Conservation (phyloP, 2,329 filamentous ascomycete genomes). For the Beauveria varroae region DNA sequence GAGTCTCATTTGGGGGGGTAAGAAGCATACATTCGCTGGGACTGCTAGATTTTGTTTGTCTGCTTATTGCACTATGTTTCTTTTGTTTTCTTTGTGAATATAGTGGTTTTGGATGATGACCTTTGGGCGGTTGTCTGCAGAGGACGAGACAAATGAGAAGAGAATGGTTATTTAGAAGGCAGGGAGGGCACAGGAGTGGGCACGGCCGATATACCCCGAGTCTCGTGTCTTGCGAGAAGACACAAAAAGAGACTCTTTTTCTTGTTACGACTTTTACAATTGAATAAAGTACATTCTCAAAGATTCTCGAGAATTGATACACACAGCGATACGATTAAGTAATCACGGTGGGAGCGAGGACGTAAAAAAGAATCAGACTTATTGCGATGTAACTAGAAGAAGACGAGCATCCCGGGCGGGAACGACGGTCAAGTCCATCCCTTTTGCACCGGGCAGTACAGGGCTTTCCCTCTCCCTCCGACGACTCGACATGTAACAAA, state of each 20-base stretch:
- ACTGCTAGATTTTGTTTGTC: background rate
- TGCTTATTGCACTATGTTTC: background rate
- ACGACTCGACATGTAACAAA: constrained; percentile 9
- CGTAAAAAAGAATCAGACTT: too few relatives aligned
- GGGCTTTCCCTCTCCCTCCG: constrained; percentile 85
- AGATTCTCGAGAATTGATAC: constrained; percentile 11
- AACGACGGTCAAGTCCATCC: constrained; percentile 83
- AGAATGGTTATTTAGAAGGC: too few relatives aligned
- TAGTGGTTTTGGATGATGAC: background rate
- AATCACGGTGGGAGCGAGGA: too few relatives aligned
- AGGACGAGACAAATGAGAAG: too few relatives aligned
- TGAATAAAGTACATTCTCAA: background rate
- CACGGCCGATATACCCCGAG: background rate
- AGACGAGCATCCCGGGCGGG: constrained; percentile 38
- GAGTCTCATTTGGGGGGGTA: too few relatives aligned
- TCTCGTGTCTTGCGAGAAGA: background rate
- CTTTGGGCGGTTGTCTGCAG: background rate
- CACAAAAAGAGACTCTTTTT: background rate
- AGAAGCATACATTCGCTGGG: background rate
- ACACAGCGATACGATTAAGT: background rate
- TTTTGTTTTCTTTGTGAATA: background rate
- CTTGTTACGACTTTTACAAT: background rate
- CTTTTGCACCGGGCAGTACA: constrained; percentile 64
- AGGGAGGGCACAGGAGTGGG: too few relatives aligned
- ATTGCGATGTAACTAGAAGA: constrained; percentile 10